Evolutionary conservation across 2,329 filamentous ascomycete genomes (phyloP).

Genomic region (Fusarium brachygibbosum): DNA sequence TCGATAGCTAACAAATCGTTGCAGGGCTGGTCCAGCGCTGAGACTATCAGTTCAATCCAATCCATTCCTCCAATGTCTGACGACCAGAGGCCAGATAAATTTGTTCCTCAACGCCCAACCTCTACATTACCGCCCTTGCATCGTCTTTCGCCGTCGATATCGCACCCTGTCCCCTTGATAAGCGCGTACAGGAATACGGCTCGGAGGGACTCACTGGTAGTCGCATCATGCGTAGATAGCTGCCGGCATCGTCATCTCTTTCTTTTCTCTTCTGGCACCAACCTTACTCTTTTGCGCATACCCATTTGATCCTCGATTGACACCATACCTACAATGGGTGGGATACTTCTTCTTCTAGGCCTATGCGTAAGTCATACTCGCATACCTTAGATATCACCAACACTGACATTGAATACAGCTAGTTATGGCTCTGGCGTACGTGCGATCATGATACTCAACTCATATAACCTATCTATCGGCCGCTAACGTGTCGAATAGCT

Average conservation of each 20-base stretch:
- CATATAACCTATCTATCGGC: constrained; percentile 34
- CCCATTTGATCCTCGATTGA: constrained; percentile 24
- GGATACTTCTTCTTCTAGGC: constrained; percentile 57
- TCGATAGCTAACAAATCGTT: constrained; percentile 44
- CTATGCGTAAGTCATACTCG: constrained; percentile 55
- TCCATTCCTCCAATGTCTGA: constrained; percentile 31
- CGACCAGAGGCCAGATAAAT: constrained; percentile 43
- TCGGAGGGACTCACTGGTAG: constrained; percentile 7
- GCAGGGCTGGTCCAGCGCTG: constrained; percentile 34
- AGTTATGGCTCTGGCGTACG: constrained; percentile 72
- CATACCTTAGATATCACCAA: constrained; percentile 13
- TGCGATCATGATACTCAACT: constrained; percentile 37
- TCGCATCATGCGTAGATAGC: constrained; percentile 47
- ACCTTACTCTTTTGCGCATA: constrained; percentile 26
- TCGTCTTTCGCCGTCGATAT: constrained; percentile 13
- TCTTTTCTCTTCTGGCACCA: constrained; percentile 19
- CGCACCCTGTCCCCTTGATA: constrained; percentile 15
- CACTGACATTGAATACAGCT: constrained; percentile 55
- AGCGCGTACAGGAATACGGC: constrained; percentile 13
- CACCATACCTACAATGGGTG: constrained; percentile 54
- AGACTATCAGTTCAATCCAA: constrained; percentile 18
- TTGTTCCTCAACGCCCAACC: constrained; percentile 39
- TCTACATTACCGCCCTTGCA: constrained; percentile 32
- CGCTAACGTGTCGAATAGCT: constrained; percentile 67
- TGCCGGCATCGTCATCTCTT: constrained; percentile 12